Base-by-base conservation (phyloP, 176 grass and related monocot genomes). In the Canna indica region DNA sequence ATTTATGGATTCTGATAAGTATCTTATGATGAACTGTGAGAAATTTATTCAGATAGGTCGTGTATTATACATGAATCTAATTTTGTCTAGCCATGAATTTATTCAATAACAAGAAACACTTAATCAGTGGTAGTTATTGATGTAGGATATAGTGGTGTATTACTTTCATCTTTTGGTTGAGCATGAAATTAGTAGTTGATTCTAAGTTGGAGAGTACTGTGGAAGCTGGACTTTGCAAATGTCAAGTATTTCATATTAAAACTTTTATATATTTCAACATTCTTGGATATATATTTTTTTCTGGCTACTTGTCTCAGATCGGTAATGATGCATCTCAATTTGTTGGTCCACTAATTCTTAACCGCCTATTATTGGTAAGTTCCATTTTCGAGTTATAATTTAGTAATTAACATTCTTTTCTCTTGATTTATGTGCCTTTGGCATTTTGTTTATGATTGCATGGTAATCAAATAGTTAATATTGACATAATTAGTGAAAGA, bases 271-370 rank as follows among this genome's bases (percentile, higher is more conserved):
- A 54, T 24, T n/a, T n/a, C 46, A 9, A 30, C 33, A 29, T 68
- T 13, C 9, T 29, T 69, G 15, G 17, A 1, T 42, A 47, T n/a
- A n/a, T n/a, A 15, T 17, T n/a, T 59, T 69, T 69, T 69, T 59
- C 47, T n/a, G n/a, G n/a, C 33, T 28, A 10, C 50, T 44, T 25
- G 45, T 60, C 70, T 76, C 75, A 99, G 94, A 93, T 99, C 80
- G 89, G 89, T 30, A 99, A 99, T 84, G 94, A 93, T 64, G 84
- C 82, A 80, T 90, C 94, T 77, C 94, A 97, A 71, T 97, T 97
- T 87, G 89, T 99, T 71, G 94, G 94, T 35, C 94, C 94, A 54
- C 50, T 85, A n/a, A n/a, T 99, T 67, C 79, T 99, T 69, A 99
- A 85, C 60, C 77, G 83, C 1, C 74, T 93, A 45, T 93, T 99